Conservation (phyloP, 345 rosid genomes). For the Jatropha curcas region DNA sequence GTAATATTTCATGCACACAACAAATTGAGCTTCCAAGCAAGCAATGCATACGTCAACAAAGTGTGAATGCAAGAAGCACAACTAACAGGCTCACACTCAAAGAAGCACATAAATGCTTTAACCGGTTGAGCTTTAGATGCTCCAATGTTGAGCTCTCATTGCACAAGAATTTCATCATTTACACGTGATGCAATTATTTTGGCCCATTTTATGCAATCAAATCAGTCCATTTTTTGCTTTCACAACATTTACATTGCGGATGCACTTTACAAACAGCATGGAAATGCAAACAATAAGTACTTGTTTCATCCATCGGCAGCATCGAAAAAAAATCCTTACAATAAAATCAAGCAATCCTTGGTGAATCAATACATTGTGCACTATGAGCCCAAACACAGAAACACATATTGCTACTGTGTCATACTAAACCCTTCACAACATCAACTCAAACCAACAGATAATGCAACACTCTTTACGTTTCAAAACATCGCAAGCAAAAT, state of each 20-base stretch:
- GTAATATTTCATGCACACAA: neutral
- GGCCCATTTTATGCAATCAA: neutral
- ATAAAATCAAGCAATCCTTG: neutral
- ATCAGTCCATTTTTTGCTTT: neutral
- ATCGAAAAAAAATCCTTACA: too few species aligned
- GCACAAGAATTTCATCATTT: neutral
- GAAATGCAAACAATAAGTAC: neutral
- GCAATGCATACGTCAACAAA: neutral
- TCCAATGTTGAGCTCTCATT: too few species aligned
- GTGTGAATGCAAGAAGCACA: neutral
- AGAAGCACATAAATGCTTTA: neutral
- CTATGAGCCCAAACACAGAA: neutral
- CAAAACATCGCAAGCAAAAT: too few species aligned
- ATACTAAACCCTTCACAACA: neutral
- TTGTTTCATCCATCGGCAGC: neutral
- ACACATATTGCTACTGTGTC: neutral
- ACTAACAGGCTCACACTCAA: neutral
- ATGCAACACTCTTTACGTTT: too few species aligned
- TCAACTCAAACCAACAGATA: too few species aligned
- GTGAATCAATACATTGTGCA: neutral
- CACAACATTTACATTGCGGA: too few species aligned
- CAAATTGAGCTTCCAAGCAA: slow-evolving; percentile 1
- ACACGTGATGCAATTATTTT: neutral
- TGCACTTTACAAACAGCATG: neutral
- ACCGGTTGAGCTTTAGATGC: too few species aligned